Percentiles rank a stretch among this genome's conserved stretches.
These are phyloP conservation scores for Exserohilum rostratum DNA, from an alignment of 2,329 filamentous ascomycete genomes.

Conservation along the genomic window DNA sequence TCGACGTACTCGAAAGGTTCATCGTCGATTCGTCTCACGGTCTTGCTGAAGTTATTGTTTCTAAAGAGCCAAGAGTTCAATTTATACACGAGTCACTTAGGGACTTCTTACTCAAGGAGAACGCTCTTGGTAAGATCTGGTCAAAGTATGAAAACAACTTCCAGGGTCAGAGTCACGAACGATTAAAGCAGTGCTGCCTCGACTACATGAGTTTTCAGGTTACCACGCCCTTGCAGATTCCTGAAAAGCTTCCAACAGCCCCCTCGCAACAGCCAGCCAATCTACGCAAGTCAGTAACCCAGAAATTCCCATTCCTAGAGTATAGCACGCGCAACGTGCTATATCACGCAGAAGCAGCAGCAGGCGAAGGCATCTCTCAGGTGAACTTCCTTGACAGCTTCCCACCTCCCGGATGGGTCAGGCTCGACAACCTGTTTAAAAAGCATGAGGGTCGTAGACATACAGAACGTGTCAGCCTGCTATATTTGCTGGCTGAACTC, in stretches of 20 bases:
- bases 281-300: constrained; percentile 14
- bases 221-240: constrained; percentile 4
- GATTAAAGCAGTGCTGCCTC: constrained; percentile 50
- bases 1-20: constrained; percentile 19
- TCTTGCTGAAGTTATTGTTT: constrained; percentile 22
- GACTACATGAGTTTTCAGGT: constrained; percentile 46
- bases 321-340: constrained; percentile 53
- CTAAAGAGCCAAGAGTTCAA: constrained; percentile 28
- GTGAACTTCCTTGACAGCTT: constrained; percentile 30
- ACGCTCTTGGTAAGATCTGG: constrained; percentile 40
- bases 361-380: constrained; percentile 28
- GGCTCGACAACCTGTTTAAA: constrained; percentile 42
- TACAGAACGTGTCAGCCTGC: constrained; percentile 15
- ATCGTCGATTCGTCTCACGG: constrained; percentile 34
- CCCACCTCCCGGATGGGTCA: constrained; percentile 36
- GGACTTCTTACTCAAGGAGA: constrained; percentile 50
- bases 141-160: constrained; percentile 43
- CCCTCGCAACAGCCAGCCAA: constrained; percentile 3
- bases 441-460: constrained; percentile 28
- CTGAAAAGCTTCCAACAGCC: constrained; percentile 9
- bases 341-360: constrained; percentile 50
- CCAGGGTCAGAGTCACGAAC: constrained; percentile 49
- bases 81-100: constrained; percentile 42
- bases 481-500: constrained; percentile 30
- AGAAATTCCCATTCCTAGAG: constrained; percentile 54